These are phyloP conservation scores for Pulicaria dysenterica DNA, from an alignment of 129 eudicot species.

Conservation along the genomic window DNA sequence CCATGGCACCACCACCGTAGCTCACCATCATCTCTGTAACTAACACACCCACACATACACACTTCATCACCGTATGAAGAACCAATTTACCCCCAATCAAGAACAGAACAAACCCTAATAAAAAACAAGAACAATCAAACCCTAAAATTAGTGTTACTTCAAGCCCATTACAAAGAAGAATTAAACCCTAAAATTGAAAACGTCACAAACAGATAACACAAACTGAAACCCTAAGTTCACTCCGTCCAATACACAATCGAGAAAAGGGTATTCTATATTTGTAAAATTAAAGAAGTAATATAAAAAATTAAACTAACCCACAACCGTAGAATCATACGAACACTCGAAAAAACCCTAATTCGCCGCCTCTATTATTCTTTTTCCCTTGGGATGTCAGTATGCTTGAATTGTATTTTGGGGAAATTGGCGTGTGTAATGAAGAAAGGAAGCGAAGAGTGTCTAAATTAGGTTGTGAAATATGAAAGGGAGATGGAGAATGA, in stretches of 20 bases:
- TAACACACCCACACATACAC: no score
- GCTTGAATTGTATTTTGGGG: slow-evolving; percentile 19
- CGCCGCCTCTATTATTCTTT: slow-evolving; percentile 1
- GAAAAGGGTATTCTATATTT: background rate
- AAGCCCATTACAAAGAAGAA: slow-evolving; percentile 16
- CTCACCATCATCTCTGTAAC: no score
- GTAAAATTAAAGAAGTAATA: background rate
- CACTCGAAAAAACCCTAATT: slow-evolving; percentile 36
- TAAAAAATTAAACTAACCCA: slow-evolving; percentile 2
- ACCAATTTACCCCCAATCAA: no score
- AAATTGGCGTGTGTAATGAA: slow-evolving; percentile 17
- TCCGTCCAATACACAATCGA: slow-evolving; percentile 14
- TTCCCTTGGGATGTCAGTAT: background rate
- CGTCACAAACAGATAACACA: background rate
- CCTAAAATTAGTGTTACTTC: no score
- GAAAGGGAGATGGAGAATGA: background rate
- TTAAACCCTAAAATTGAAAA: slow-evolving; percentile 46
- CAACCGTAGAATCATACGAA: slow-evolving; percentile 10
- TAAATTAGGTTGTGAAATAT: slow-evolving; percentile 17
- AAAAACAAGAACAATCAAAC: no score
- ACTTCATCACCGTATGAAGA: no score
- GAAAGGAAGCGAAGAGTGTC: background rate
- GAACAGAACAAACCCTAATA: no score
- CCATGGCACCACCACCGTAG: no score
- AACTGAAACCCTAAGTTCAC: slow-evolving; percentile 32